A percentile compares a stretch with the other conserved stretches of the same genome.
phyloP scores from a whole-genome alignment of 2,329 filamentous ascomycete species.

The Colletotrichum lentis region DNA sequence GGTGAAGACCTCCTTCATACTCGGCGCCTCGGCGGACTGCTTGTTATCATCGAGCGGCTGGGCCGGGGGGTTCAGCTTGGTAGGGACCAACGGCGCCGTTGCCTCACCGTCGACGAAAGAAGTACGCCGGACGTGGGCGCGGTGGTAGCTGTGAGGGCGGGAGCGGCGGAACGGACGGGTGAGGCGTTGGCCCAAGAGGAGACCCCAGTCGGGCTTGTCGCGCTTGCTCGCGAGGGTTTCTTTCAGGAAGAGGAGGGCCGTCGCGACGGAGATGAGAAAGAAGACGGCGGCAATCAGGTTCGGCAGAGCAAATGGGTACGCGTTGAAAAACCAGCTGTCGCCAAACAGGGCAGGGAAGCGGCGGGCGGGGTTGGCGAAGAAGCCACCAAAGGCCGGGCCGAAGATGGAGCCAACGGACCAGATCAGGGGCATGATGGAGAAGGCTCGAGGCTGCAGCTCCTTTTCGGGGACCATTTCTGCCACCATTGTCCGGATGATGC shows the following conservation, averaged over 20 bases:
- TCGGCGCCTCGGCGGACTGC: conserved; percentile 39
- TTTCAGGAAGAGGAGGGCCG: conserved; percentile 80
- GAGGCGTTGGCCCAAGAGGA: conserved; percentile 75
- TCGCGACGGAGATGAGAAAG: conserved; percentile 79
- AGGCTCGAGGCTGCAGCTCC: conserved; percentile 86
- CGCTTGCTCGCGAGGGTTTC: conserved; percentile 83
- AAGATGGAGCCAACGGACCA: conserved; percentile 90
- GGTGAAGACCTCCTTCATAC: conserved; percentile 73
- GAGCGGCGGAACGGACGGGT: conserved; percentile 48
- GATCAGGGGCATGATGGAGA: conserved; percentile 89
- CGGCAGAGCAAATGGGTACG: conserved; percentile 83
- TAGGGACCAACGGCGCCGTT: conserved; percentile 62
- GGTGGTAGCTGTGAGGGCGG: conserved; percentile 41
- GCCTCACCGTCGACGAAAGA: conserved; percentile 66
- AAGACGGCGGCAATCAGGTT: conserved; percentile 80
- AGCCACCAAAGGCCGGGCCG: conserved; percentile 86
- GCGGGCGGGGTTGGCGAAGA: conserved; percentile 80
- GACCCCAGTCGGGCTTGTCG: conserved; percentile 75
- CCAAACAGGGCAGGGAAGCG: conserved; percentile 78
- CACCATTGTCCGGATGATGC: conserved; percentile 90
- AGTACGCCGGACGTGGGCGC: conserved; percentile 47
- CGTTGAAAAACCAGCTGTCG: conserved; percentile 70
- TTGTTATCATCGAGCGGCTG: conserved; percentile 37
- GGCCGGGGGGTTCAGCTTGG: conserved; percentile 42
- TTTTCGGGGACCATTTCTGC: conserved; percentile 91